These are phyloP conservation scores for Scorias spongiosa DNA, from an alignment of 2,329 filamentous ascomycete species.

Conservation along the genomic window DNA sequence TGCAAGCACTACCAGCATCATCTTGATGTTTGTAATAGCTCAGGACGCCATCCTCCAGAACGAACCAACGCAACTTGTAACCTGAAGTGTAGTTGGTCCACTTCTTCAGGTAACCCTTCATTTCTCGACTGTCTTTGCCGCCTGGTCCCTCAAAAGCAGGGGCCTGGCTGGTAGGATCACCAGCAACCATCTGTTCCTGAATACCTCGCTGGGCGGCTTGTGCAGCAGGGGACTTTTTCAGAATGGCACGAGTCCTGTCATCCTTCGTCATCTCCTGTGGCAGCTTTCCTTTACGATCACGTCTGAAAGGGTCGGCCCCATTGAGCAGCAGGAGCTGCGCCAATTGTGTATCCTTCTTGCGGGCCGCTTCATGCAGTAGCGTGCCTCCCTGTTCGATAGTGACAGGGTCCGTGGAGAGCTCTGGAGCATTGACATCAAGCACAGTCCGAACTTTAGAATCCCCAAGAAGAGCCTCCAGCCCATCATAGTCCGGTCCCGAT, in stretches of 20 bases:
- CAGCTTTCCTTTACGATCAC: slow-evolving; percentile 87
- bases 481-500: slow-evolving; percentile 55
- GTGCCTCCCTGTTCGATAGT: slow-evolving; percentile 79
- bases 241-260: slow-evolving; percentile 69
- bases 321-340: slow-evolving; percentile 85
- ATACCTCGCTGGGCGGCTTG: slow-evolving; percentile 89
- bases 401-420: slow-evolving; percentile 65
- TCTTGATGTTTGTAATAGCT: slow-evolving; percentile 99
- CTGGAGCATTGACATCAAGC: slow-evolving; percentile 81
- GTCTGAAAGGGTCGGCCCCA: slow-evolving; percentile 86
- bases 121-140: slow-evolving; percentile 79
- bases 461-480: slow-evolving; percentile 63
- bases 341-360: slow-evolving; percentile 70
- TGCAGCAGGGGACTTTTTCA: slow-evolving; percentile 89
- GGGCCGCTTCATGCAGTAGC: slow-evolving; percentile 80
- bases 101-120: slow-evolving; percentile 98
- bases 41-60: slow-evolving; percentile 88
- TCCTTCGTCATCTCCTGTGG: slow-evolving; percentile 95
- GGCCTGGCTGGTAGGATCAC: slow-evolving; percentile 44
- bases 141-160: slow-evolving; percentile 39
- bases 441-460: slow-evolving; percentile 75
- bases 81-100: slow-evolving; percentile 98
- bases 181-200: slow-evolving; percentile 91
- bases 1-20: slow-evolving; percentile 87
- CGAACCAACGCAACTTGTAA: slow-evolving; percentile 95